Base-by-base conservation (phyloP, 139 green algal species). In the Asterochloris erici region DNA sequence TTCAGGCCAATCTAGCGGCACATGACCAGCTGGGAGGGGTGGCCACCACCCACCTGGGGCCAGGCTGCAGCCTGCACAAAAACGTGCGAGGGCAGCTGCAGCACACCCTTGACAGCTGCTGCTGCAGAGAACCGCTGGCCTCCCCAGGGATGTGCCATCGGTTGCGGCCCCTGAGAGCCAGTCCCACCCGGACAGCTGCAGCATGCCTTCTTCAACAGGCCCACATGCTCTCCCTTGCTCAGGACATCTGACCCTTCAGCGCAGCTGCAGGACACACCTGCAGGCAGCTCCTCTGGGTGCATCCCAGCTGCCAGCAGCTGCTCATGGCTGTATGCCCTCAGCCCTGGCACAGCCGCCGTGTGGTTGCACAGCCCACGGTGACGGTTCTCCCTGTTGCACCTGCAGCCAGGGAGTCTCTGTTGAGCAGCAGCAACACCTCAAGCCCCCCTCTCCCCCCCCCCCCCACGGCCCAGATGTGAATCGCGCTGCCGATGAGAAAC, bases 361-460 rank as follows among this genome's bases (percentile, higher is more conserved):
- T 75, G 78, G 73, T 89, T 89, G 83, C 86, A 89, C 15, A 86
- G 62, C 15, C 86, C 86, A 23, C 83, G 66, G 47, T 89, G 86
- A 61, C 83, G 69, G 77, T 85, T 81, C 60, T 87, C 86, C 17
- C 83, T 27, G 68, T 85, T 84, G 74, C 86, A 89, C 86, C 86
- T 89, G 75, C 77, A 88, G 17, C 66, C 19, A 63, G 9, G 70
- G 4, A 71, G 66, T 24, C 4, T 4, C 66, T 71, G 2, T 9
- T 71, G 66, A 24, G 21, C 66, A 71, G 17, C 66, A 71, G 38
- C 6, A 54, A 54, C 38, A 2, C 6, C 4, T 54, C 38, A 54
- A 54, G 38, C 38, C 38, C 38, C 2, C 38, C 6, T 54, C 38
- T 54, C 6, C 6, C 38, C 38, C 6, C 38, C 38, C 38, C 6